A percentile compares a stretch with the other conserved stretches of the same genome.
Evolutionary conservation across 768 basidiomycete species (phyloP).

Genomic region (Boletus sensibilis): DNA sequence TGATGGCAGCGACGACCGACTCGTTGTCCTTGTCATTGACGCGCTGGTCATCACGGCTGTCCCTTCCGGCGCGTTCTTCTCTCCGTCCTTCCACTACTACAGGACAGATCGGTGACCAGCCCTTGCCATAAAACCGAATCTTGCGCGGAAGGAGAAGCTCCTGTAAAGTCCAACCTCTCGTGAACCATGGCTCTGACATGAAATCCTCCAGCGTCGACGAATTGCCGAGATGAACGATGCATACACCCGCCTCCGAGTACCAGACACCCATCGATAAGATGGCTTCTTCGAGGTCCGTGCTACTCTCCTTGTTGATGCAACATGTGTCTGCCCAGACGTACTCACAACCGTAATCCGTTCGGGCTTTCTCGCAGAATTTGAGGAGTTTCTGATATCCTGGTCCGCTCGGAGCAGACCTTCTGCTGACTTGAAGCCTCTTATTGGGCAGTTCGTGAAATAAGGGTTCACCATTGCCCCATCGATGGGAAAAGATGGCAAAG

Average conservation of each 20-base stretch:
- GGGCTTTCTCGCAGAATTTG: slow-evolving; percentile 29
- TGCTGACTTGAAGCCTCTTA: slow-evolving; percentile 13
- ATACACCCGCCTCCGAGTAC: slow-evolving; percentile 25
- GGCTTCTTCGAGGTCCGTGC: slow-evolving; percentile 29
- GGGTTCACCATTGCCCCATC: slow-evolving; percentile 26
- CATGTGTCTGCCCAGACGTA: slow-evolving; percentile 31
- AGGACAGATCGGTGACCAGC: slow-evolving; percentile 25
- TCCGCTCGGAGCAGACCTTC: slow-evolving; percentile 15
- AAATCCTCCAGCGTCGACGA: slow-evolving; percentile 24
- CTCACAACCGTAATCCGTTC: slow-evolving; percentile 24
- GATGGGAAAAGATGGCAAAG: slow-evolving; percentile 29
- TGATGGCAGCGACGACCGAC: slow-evolving; percentile 12
- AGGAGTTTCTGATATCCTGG: slow-evolving; percentile 26
- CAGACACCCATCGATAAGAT: slow-evolving; percentile 25
- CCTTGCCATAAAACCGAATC: slow-evolving; percentile 25
- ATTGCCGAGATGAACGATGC: slow-evolving; percentile 25
- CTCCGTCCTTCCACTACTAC: slow-evolving; percentile 11
- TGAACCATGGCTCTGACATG: slow-evolving; percentile 24
- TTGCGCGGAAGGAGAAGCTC: slow-evolving; percentile 25
- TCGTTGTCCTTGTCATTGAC: slow-evolving; percentile 26
- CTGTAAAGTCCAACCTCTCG: slow-evolving; percentile 22
- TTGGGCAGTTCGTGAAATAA: slow-evolving; percentile 23
- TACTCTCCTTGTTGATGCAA: slow-evolving; percentile 29
- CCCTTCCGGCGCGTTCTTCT: slow-evolving; percentile 12
- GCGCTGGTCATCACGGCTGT: slow-evolving; percentile 13